These are phyloP conservation scores for Penicillium bovifimosum DNA, from an alignment of 495 filamentous ascomycete species.

Conservation along the genomic window DNA sequence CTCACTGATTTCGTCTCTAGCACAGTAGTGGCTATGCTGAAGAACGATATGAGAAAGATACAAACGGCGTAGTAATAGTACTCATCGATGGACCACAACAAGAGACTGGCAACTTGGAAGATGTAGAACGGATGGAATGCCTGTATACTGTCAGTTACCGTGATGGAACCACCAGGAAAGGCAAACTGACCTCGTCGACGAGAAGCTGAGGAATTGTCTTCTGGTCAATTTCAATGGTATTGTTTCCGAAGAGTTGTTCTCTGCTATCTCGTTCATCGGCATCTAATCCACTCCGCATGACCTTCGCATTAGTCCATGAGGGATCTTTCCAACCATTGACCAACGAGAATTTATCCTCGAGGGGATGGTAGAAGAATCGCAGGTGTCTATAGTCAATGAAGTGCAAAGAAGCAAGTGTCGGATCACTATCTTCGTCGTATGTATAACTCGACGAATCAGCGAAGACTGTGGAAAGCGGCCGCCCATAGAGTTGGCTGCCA, in stretches of 20 bases:
- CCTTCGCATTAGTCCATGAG: constrained; percentile 70
- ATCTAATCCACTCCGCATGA: constrained; percentile 78
- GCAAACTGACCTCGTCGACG: constrained; percentile 69
- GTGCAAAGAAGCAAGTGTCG: constrained; percentile 62
- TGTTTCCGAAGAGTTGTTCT: constrained; percentile 80
- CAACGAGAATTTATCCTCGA: constrained; percentile 80
- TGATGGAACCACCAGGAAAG: neutral
- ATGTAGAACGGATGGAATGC: constrained; percentile 97
- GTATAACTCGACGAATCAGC: constrained; percentile 50
- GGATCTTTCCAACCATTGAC: constrained; percentile 92
- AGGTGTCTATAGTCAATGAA: constrained; percentile 90
- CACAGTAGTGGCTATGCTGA: constrained; percentile 84
- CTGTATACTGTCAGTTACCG: constrained; percentile 37
- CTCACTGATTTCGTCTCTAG: constrained; percentile 80
- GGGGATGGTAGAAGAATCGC: constrained; percentile 82
- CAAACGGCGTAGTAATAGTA: constrained; percentile 98
- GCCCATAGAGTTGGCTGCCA: constrained; percentile 62
- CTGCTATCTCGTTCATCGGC: constrained; percentile 81
- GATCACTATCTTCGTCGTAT: constrained; percentile 82
- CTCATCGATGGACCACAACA: constrained; percentile 90
- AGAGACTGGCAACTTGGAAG: constrained; percentile 91
- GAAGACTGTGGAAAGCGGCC: constrained; percentile 82
- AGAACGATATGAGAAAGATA: constrained; percentile 90
- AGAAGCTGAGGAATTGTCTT: constrained; percentile 79
- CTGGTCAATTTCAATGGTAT: constrained; percentile 85